These are phyloP conservation scores for Colletotrichum echinochloae DNA, from an alignment of 2,329 filamentous ascomycete species.

Conservation along the genomic window DNA sequence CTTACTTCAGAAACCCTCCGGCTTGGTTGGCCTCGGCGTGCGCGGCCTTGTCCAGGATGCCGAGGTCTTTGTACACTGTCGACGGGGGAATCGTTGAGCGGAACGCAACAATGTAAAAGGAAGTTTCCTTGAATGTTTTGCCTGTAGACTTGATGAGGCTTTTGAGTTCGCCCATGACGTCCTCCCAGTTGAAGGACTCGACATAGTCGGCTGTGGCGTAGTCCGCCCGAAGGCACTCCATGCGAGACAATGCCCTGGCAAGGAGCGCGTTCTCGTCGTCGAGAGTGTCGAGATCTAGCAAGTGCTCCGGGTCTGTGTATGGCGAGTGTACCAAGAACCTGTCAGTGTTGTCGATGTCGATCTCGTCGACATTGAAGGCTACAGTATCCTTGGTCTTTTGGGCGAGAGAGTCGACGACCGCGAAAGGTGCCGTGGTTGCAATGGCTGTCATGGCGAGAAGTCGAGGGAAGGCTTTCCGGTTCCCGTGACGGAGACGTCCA, in stretches of 20 bases:
- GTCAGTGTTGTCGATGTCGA: conserved; percentile 33
- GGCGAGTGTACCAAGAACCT: conserved; percentile 76
- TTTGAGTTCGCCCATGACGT: conserved; percentile 70
- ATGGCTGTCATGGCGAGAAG: conserved; percentile 21
- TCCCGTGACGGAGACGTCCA: background rate
- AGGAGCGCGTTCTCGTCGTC: conserved; percentile 75
- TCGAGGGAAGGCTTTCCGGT: too few species aligned
- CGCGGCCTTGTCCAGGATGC: conserved; percentile 79
- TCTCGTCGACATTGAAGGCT: conserved; percentile 26
- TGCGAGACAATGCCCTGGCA: conserved; percentile 74
- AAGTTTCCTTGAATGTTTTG: conserved; percentile 69
- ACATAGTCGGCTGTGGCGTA: conserved; percentile 83
- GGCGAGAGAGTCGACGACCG: conserved; percentile 28
- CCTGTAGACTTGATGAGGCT: conserved; percentile 60
- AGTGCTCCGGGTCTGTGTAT: conserved; percentile 77
- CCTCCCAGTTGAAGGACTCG: conserved; percentile 81
- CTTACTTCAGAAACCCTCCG: conserved; percentile 81
- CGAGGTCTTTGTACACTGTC: conserved; percentile 73
- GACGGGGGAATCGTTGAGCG: conserved; percentile 76
- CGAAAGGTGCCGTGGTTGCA: conserved; percentile 24
- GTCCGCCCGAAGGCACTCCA: conserved; percentile 72
- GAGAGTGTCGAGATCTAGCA: conserved; percentile 77
- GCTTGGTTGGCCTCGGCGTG: conserved; percentile 83
- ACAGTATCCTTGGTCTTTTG: conserved; percentile 28
- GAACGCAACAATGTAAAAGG: conserved; percentile 89